Evolutionary conservation across 140 eudicot species (phyloP), one percentile per base, ranked within the genome.

Genomic region (Flaveria floridana): DNA sequence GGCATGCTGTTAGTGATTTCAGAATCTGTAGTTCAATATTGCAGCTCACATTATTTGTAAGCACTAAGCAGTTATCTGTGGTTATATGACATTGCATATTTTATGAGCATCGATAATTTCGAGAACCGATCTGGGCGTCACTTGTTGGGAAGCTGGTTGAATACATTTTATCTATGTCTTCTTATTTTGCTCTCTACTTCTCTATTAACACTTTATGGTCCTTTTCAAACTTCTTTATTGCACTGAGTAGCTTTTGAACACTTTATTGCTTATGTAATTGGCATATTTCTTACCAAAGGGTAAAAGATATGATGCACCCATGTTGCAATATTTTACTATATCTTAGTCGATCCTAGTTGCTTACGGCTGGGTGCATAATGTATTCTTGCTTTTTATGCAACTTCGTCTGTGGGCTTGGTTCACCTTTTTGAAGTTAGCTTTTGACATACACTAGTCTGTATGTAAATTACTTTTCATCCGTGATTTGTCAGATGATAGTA

Each of bases 261-360:
- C 55, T 66, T n/a, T 52, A 70, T 70, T 51, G 37, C 57, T 44
- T 44, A 68, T 11, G 4, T 61, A 68, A 68, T 69, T 46, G 61
- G 12, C 14, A 12, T 23, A 65, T 16, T 1, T 37, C 15, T 65
- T 65, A 37, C 70, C 28, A 7, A 23, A 51, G 51, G 63, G 46
- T 26, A n/a, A 25, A 70, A 70, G 5, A 48, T 13, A 48, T 9
- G 6, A 48, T 25, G 18, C 28, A 6, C 2, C n/a, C 2, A 16
- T 41, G 71, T 66, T 67, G 16, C 11, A 19, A 19, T 67, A 34
- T 20, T 20, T 67, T 67, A 44, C 9, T 44, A 41, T 67, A 67
- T 44, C 55, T 66, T 19, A 4, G 8, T 10, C 4, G 46, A 42
- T 62, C 28, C 11, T 62, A 26, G 18, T 39, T 7, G 70, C 16